Percentiles rank a stretch among this genome's conserved stretches.
phyloP scores from a whole-genome alignment of 2,329 filamentous ascomycete species.

The Helotiales sp. region DNA sequence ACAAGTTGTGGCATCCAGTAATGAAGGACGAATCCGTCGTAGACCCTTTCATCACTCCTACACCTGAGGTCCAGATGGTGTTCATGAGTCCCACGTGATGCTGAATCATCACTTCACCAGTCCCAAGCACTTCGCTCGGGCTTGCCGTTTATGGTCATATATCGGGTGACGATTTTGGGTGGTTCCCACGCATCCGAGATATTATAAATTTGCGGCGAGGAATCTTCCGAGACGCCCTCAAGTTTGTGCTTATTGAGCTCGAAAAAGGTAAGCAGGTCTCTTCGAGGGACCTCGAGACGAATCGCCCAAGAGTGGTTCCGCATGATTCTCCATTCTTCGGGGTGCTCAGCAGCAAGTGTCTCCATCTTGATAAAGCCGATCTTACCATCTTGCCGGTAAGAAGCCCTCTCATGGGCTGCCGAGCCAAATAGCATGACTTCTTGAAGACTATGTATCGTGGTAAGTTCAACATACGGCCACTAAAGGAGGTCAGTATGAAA shows the following conservation, averaged over 20 bases:
- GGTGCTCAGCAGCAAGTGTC: not conserved
- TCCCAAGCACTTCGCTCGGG: not conserved
- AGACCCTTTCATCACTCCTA: no score
- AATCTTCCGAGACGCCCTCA: not conserved
- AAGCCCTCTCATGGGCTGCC: not conserved
- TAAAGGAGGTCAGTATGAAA: no score
- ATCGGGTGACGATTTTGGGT: not conserved
- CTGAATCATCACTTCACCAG: not conserved
- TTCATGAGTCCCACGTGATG: not conserved
- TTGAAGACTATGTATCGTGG: not conserved
- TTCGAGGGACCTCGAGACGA: not conserved
- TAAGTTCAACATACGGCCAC: constrained; percentile 4
- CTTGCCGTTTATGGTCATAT: not conserved
- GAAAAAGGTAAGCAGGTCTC: not conserved
- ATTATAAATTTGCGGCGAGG: not conserved
- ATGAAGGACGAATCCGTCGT: no score
- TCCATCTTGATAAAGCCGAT: not conserved
- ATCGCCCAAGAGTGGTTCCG: not conserved
- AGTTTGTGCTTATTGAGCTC: not conserved
- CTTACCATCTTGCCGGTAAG: not conserved
- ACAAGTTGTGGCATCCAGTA: no score
- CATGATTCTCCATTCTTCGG: not conserved
- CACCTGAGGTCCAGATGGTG: no score
- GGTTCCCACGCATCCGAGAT: not conserved
- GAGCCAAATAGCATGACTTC: constrained; percentile 2